Evolutionary conservation across 139 green algal genomes (phyloP), one percentile per base, ranked within the genome.

Genomic region (Chlorella sp.): DNA sequence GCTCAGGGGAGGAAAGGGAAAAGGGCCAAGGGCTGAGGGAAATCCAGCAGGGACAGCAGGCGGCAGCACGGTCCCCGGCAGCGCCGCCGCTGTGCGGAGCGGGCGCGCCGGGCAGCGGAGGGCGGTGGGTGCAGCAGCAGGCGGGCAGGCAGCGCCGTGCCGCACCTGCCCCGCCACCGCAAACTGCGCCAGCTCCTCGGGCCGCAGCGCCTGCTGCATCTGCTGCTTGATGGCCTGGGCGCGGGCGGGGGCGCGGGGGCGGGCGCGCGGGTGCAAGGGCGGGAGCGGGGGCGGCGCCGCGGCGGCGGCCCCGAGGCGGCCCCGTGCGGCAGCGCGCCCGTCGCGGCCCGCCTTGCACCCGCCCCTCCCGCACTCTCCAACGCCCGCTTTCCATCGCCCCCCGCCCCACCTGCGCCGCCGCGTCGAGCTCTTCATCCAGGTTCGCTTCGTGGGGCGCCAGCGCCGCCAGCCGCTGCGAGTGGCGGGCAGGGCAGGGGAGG

Each of bases 341-440:
- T 9, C 63, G 29, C 14, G 65, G 1, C 42, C 42, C 29, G 7
- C 25, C 48, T 5, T 21, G 7, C 38, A 29, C 17, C 42, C 21
- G 3, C 19, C 4, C 42, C 25, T 27, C 15, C 41, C 48, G 31
- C 23, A 58, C 41, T 42, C 11, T 42, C 62, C n/a, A 66, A 25
- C 17, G 7, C 29, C 23, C n/a, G 35, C 11, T 19, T 55, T 76
- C 21, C 73, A 55, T 6, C 55, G 7, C 74, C 50, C 40, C 56
- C 58, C 60, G 68, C n/a, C 77, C 68, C 40, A 80, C 79, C 68
- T 81, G 36, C 2, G 93, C 94, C 5, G 83, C 94, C 58, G 93
- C 90, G 56, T 97, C 87, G 50, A 98, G 84, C 65, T 97, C 94
- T 25, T 88, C 86, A 31, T 98, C 91, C 62, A 97, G 62, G 19